Evolutionary conservation across 495 filamentous ascomycete species (phyloP), one percentile per base, ranked within the genome.

Genomic region (Rhypophila decipiens): DNA sequence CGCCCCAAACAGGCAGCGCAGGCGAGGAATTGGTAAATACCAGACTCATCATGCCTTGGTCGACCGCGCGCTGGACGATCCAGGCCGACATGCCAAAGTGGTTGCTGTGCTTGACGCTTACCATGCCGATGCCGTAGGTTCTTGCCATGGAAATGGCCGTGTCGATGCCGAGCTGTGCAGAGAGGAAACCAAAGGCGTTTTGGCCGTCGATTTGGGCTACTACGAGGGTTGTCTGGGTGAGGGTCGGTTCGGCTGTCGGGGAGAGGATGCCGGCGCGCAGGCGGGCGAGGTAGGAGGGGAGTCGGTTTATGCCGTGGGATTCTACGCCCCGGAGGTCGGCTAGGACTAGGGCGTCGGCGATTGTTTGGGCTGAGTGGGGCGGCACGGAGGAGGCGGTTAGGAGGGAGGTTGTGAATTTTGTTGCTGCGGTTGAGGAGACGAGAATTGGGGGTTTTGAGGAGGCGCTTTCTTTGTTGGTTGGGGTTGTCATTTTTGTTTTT

Each of bases 21-120:
- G 85, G 84, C 17, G 79, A 84, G 10, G 79, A 83, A 63, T 89
- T 90, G 24, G 86, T 90, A 52, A 90, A 90, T 4, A 88, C 85
- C 0, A 90, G 69, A 44, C 71, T 77, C 77, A 87, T 81, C 82
- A 88, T 84, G 12, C 74, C 78, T 4, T 74, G 78, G 40, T 87
- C 80, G 37, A 86, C 53, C 8, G 86, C 86, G 61, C 87, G 82
- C 61, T 84, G 78, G 29, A 87, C 85, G 7, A 89, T 47, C 84
- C 85, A 88, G 0, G 85, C 85, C 0, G 75, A 77, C 85, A 88
- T 89, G 45, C 86, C 86, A 53, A 87, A 88, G 62, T 90, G 86
- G 60, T 90, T 90, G 47, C 76, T 82, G 64, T 82, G 82, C 61
- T 82, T 85, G 55, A 88, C 72, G 39, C 73, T 75, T 5, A 80